Base-by-base conservation (phyloP, 768 basidiomycete species). In the Lentinula edodes region DNA sequence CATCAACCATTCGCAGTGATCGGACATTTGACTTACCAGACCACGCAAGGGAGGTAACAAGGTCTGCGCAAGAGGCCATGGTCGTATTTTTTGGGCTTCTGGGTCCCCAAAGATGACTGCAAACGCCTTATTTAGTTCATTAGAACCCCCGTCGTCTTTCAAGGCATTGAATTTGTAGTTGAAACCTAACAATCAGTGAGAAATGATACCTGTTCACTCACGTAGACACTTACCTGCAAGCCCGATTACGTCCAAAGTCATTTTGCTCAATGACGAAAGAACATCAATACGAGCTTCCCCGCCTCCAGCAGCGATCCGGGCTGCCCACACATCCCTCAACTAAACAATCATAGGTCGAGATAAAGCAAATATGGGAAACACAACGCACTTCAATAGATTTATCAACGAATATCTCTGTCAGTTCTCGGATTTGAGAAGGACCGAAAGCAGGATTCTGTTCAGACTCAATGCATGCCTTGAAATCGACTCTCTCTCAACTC, bases 181-280 rank as follows among this genome's bases (percentile, higher is more conserved):
- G 68, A 71, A 74, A 7, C 69, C 71, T 73, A 20, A 39, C 20
- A 43, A 3, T 23, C 6, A 5, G n/a, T 12, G 8, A 16, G 65
- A 64, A 1, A 70, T 66, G 28, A 66, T 64, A 20, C 72, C 82
- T 15, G 13, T 34, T 8, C 4, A 32, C 15, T 34, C 28, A 8
- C 9, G 13, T n/a, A 69, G 43, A 75, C 67, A 67, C 66, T 71
- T 76, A 65, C 88, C 85, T 74, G 77, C 87, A 41, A 88, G 75
- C 8, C 90, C 90, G 55, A 94, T 91, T 59, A 90, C 82, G 64
- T 93, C 91, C 8, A 93, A 75, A 3, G 90, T 91, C 53, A 82
- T 81, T 60, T 82, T 83, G 45, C 83, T 84, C 2, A 92, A 74
- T 83, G 86, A 90, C 3, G 77, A 73, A 41, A 88, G 74, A 2